These are phyloP conservation scores for Rhizopus arrhizus DNA, from an alignment of 371 early-diverging fungal genomes.

Conservation along the genomic window DNA sequence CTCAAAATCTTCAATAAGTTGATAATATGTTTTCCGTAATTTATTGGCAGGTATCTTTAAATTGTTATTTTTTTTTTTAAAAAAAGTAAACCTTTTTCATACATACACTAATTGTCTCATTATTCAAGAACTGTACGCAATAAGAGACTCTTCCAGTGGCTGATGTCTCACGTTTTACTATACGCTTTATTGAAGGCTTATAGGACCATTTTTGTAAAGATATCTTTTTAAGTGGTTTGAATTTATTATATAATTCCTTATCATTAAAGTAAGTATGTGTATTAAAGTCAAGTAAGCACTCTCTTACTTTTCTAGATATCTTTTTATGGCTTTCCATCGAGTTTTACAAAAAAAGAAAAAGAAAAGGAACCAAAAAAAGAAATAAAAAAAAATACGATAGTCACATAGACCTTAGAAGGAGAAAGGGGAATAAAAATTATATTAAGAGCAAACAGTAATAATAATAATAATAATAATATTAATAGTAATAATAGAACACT, in stretches of 20 bases:
- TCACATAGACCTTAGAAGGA: too few species aligned
- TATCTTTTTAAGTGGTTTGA: neutral
- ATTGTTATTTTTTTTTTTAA: neutral
- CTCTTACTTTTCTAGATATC: neutral
- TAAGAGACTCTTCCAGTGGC: constrained; percentile 9
- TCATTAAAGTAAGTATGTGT: neutral
- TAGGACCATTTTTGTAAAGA: neutral
- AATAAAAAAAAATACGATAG: neutral
- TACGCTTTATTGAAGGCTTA: constrained; percentile 4
- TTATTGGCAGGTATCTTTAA: constrained; percentile 10
- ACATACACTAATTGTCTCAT: constrained; percentile 13
- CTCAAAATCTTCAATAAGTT: constrained; percentile 18
- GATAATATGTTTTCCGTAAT: constrained; percentile 5
- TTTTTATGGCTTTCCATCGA: neutral
- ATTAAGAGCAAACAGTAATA: too few species aligned
- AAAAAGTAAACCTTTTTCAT: neutral
- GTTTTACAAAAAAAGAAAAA: neutral
- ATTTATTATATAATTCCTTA: neutral
- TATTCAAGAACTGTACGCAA: constrained; percentile 13
- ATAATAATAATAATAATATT: too few species aligned
- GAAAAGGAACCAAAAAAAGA: neutral
- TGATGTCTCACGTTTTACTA: neutral
- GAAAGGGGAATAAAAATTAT: too few species aligned
- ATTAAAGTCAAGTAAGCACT: neutral
- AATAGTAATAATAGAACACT: too few species aligned